Conservation (phyloP, 331 rosid genomes). For the Rhamnella rubrinervis region DNA sequence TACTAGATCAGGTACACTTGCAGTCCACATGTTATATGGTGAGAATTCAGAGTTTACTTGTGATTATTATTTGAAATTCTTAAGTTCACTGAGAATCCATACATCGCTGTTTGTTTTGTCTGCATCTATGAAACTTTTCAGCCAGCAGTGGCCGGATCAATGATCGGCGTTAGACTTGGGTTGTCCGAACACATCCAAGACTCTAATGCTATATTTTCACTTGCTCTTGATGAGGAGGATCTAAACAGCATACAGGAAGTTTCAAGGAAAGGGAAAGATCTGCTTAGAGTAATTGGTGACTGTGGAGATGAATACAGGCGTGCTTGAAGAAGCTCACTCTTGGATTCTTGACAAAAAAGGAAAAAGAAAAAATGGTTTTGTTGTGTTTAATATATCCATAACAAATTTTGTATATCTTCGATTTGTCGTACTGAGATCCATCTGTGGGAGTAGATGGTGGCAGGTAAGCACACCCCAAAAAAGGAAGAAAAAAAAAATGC, state of each 20-base stretch:
- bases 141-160: constrained; percentile 85
- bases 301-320: constrained; percentile 98
- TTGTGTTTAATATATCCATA: background rate
- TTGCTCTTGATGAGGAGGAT: constrained; percentile 83
- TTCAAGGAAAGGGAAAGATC: constrained; percentile 69
- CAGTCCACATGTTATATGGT: constrained; percentile 1
- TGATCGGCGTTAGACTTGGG: constrained; percentile 94
- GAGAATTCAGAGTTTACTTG: background rate
- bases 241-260: constrained; percentile 69
- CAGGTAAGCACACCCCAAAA: no score
- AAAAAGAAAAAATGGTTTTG: background rate
- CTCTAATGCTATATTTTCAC: constrained; percentile 65
- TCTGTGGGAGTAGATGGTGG: background rate
- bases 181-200: constrained; percentile 85
- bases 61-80: background rate
- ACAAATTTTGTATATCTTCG: background rate
- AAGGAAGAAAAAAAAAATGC: no score
- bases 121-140: constrained; percentile 34
- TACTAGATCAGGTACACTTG: constrained; percentile 69
- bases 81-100: background rate
- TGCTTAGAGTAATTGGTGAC: constrained; percentile 83
- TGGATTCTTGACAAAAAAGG: no score
- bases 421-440: background rate
- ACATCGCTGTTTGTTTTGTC: constrained; percentile 14
- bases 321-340: constrained; percentile 32